phyloP scores from a whole-genome alignment of 495 filamentous ascomycete species.

The Lindgomyces ingoldianus region DNA sequence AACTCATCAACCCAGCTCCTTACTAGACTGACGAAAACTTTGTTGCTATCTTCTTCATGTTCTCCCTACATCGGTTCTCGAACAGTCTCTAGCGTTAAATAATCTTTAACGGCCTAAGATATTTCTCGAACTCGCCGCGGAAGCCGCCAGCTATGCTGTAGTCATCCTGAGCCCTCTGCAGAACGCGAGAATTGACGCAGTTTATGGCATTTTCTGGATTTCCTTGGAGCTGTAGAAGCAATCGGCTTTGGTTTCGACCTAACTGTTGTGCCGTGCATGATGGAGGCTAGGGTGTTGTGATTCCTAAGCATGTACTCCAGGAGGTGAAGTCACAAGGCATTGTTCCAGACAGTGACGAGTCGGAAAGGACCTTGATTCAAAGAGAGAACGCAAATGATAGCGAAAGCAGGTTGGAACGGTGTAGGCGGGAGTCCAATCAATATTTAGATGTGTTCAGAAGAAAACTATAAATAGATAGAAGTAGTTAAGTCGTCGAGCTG shows the following conservation, averaged over 20 bases:
- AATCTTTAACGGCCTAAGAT: conserved; percentile 1
- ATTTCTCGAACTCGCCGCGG: conserved; percentile 3
- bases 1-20: not conserved
- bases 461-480: too few species aligned
- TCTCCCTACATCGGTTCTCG: not conserved
- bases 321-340: conserved; percentile 3
- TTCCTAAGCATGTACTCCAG: conserved; percentile 27
- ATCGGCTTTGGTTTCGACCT: conserved; percentile 30
- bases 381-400: not conserved
- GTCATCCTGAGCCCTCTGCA: not conserved
- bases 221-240: conserved; percentile 26
- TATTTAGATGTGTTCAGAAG: too few species aligned
- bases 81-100: conserved; percentile 9
- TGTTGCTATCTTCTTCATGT: conserved; percentile 5
- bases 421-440: too few species aligned
- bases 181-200: not conserved
- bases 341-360: conserved; percentile 2
- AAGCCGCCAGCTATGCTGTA: conserved; percentile 14
- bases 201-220: conserved; percentile 21
- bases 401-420: not conserved
- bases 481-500: too few species aligned
- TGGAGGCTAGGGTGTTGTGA: conserved; percentile 24
- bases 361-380: conserved; percentile 2
- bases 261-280: conserved; percentile 21
- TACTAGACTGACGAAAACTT: conserved; percentile 4